phyloP scores from a whole-genome alignment of 177 flowering plant species.

The Tripterygium wilfordii region DNA sequence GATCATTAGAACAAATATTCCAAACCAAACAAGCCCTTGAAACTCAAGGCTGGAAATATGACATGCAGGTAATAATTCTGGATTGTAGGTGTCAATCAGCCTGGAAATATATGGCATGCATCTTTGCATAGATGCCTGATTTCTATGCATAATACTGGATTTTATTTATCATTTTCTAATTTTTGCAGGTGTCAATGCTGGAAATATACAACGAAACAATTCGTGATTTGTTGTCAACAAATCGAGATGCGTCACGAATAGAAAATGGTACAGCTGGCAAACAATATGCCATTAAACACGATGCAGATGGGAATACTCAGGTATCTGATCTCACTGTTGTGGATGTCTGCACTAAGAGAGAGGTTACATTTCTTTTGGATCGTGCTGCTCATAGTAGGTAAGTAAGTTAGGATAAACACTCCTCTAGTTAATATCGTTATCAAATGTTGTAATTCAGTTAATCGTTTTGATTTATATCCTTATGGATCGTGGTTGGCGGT shows the following conservation, averaged over 20 bases:
- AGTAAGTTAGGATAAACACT: background rate
- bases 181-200: slow-evolving; percentile 82
- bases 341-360: slow-evolving; percentile 73
- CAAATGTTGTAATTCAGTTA: too few relatives aligned
- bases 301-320: slow-evolving; percentile 73
- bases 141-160: too few relatives aligned
- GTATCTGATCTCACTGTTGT: slow-evolving; percentile 87
- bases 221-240: slow-evolving; percentile 69
- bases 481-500: too few relatives aligned
- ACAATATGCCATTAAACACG: slow-evolving; percentile 83
- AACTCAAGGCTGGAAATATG: slow-evolving; percentile 91
- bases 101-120: too few relatives aligned
- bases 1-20: slow-evolving; percentile 90
- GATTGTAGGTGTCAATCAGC: too few relatives aligned
- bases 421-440: background rate
- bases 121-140: background rate
- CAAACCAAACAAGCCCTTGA: slow-evolving; percentile 63
- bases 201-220: slow-evolving; percentile 97
- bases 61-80: slow-evolving; percentile 99
- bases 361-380: slow-evolving; percentile 77
- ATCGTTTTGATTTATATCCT: too few relatives aligned
- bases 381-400: slow-evolving; percentile 96
- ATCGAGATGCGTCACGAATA: slow-evolving; percentile 37
- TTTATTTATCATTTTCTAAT: slow-evolving; percentile 4
- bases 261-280: slow-evolving; percentile 48